These are phyloP conservation scores for Alternaria burnsii DNA, from an alignment of 2,329 filamentous ascomycete species.

Conservation along the genomic window DNA sequence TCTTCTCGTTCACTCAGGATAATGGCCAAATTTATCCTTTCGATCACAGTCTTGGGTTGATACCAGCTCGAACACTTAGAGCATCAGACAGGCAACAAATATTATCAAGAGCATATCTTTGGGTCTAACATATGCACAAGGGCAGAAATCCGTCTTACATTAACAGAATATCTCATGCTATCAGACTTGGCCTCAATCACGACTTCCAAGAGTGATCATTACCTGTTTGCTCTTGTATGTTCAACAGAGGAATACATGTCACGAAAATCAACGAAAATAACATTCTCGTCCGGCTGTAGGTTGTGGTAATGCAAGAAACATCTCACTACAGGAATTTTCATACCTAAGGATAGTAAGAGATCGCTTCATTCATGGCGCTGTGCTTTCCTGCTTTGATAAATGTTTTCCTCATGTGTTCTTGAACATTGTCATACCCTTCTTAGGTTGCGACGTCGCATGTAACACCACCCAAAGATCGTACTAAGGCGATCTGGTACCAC, in stretches of 20 bases:
- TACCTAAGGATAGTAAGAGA: background rate
- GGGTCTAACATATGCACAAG: background rate
- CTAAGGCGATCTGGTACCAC: constrained; percentile 32
- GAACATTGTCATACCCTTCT: constrained; percentile 23
- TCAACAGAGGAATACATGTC: background rate
- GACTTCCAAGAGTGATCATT: background rate
- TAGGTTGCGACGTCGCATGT: constrained; percentile 22
- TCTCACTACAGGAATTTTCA: background rate
- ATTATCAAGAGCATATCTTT: background rate
- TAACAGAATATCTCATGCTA: background rate
- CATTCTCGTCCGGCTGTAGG: constrained; percentile 19
- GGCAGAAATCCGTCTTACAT: background rate
- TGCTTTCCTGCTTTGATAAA: constrained; percentile 14
- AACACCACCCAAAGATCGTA: constrained; percentile 8
- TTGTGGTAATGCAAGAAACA: constrained; percentile 8
- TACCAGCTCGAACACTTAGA: too few relatives aligned
- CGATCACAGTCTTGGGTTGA: background rate
- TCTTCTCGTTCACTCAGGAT: background rate
- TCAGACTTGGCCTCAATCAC: background rate
- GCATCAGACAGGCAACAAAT: too few relatives aligned
- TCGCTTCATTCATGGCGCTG: constrained; percentile 16
- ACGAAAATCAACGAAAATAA: constrained; percentile 1
- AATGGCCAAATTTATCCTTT: background rate
- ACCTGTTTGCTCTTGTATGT: background rate
- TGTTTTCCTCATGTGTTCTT: constrained; percentile 6